Evolutionary conservation across 2,329 filamentous ascomycete genomes (phyloP).

Genomic region (Pyrenochaeta sp.): DNA sequence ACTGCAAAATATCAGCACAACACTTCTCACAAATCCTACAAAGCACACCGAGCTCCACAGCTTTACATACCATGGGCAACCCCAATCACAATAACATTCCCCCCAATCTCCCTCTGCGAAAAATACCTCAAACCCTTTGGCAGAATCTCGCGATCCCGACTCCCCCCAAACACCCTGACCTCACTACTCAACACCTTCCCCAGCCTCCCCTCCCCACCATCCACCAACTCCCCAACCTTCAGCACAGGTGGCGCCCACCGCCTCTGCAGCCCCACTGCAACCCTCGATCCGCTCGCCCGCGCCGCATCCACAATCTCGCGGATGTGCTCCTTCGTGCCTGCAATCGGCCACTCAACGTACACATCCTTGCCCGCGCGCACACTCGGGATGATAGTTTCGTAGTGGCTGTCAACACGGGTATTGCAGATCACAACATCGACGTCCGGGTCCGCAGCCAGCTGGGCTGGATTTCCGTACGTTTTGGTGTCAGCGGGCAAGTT

Average conservation of each 20-base stretch:
- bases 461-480: conserved; percentile 54
- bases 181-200: conserved; percentile 51
- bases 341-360: conserved; percentile 60
- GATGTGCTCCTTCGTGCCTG: conserved; percentile 46
- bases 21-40: background rate
- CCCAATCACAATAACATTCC: conserved; percentile 24
- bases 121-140: conserved; percentile 25
- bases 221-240: conserved; percentile 54
- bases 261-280: conserved; percentile 58
- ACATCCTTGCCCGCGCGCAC: conserved; percentile 61
- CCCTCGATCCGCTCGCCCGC: conserved; percentile 49
- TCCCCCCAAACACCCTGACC: conserved; percentile 26
- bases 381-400: conserved; percentile 56
- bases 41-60: conserved; percentile 20
- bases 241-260: conserved; percentile 48
- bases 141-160: conserved; percentile 24
- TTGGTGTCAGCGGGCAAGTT: conserved; percentile 49
- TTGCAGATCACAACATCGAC: conserved; percentile 57
- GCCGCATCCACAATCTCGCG: conserved; percentile 52
- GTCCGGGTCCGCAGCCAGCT: conserved; percentile 50
- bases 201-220: conserved; percentile 45
- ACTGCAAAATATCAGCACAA: conserved; percentile 1
- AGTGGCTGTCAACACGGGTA: conserved; percentile 64
- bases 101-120: conserved; percentile 19
- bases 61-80: conserved; percentile 51